Base-by-base conservation (phyloP, 495 filamentous ascomycete genomes). In the Trichoderma virens region DNA sequence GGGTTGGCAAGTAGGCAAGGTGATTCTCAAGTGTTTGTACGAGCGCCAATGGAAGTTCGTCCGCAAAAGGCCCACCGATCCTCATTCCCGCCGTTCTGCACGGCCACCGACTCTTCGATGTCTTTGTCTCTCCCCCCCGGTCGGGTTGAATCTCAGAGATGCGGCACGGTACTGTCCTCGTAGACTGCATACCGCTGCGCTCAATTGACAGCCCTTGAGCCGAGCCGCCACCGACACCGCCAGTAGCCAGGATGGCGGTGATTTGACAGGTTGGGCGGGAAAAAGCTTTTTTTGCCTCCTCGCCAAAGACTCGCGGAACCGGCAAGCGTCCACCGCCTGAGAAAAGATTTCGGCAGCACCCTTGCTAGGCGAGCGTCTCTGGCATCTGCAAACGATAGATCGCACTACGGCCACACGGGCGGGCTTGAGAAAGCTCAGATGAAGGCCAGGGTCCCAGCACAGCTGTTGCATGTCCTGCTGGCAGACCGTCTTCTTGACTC, bases 231-330 rank as follows among this genome's bases (percentile, higher is more conserved):
- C n/a, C 51, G 51, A 56, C 51, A 56, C 51, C 51, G 51, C 51
- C 51, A 27, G 27, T 28, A 30, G 8, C 51, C 51, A 56, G 51
- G 51, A 56, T 56, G 27, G 23, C 20, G 51, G 51, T 28, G 23
- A n/a, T 23, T 16, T 56, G 51, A 56, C 23, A 56, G 51, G 51
- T 23, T 30, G 27, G 4, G 51, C 51, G 51, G 20, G 51, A 30
- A 56, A 56, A 56, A 27, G 23, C 20, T 56, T 27, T 23, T 56
- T 56, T 56, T 27, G 51, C 51, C 51, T 27, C 51, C n/a, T 56
- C 51, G 51, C 51, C 51, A 56, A 30, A 56, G n/a, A 23, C 51
- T 56, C 51, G 51, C 51, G 51, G 51, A 56, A 56, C 51, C 51
- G 51, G 51, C 51, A 56, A n/a, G 51, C 51, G 23, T 13, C 51